A percentile compares a stretch with the other conserved stretches of the same genome.
These are phyloP conservation scores for Metschnikowia bowlesiae DNA, from an alignment of 805 yeast species.

Conservation along the genomic window DNA sequence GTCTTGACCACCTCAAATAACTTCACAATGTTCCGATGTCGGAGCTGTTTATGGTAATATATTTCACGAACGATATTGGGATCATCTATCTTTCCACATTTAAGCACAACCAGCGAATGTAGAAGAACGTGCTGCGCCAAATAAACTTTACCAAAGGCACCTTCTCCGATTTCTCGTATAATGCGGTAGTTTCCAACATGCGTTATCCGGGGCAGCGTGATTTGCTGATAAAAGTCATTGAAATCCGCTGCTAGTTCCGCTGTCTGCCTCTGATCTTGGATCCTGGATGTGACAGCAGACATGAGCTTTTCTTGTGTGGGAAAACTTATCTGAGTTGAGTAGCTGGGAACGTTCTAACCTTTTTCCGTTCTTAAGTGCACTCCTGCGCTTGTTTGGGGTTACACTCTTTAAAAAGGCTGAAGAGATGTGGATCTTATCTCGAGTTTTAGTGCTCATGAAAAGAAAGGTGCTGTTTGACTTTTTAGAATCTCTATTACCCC, in stretches of 20 bases:
- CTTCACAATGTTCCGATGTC: conserved; percentile 77
- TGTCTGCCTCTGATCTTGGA: conserved; percentile 36
- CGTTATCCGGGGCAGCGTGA: conserved; percentile 43
- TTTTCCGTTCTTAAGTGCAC: conserved; percentile 1
- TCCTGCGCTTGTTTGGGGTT: not conserved
- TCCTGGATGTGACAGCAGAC: conserved; percentile 13
- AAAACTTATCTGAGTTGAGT: not conserved
- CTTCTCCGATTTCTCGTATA: conserved; percentile 76
- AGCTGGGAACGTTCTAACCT: not conserved
- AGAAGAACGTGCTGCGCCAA: conserved; percentile 76
- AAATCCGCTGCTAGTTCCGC: conserved; percentile 61
- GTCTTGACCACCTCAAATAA: conserved; percentile 83
- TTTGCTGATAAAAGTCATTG: conserved; percentile 48
- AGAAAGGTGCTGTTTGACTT: not conserved
- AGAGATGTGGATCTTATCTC: not conserved
- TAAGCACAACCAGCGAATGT: conserved; percentile 71
- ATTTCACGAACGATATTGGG: conserved; percentile 88
- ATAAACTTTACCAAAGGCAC: conserved; percentile 89
- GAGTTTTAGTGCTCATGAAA: not conserved
- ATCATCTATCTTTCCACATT: conserved; percentile 71
- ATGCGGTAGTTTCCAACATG: conserved; percentile 82
- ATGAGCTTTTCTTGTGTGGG: conserved; percentile 6
- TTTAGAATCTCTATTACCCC: not conserved
- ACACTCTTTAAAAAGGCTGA: not conserved
- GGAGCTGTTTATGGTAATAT: conserved; percentile 79